A percentile compares a stretch with the other conserved stretches of the same genome.
Conservation (phyloP, 2,329 filamentous ascomycete species). For the Cytospora paraplurivora region DNA sequence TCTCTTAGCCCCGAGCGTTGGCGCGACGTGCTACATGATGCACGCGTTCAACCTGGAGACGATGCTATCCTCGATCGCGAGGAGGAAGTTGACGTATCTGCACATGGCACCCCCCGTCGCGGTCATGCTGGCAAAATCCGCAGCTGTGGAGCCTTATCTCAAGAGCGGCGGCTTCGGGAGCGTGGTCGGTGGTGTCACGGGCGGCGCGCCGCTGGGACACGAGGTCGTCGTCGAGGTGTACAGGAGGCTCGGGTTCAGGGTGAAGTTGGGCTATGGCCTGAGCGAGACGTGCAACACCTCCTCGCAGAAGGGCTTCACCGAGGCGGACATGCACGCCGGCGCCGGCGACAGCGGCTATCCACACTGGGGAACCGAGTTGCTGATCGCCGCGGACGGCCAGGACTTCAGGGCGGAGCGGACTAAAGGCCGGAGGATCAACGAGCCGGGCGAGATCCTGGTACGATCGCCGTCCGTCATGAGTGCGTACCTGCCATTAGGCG, state of each 20-base stretch:
- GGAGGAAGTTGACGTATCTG: conserved; percentile 65
- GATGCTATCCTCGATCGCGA: conserved; percentile 63
- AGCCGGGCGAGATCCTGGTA: conserved; percentile 67
- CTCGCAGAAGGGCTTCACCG: conserved; percentile 57
- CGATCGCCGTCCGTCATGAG: conserved; percentile 66
- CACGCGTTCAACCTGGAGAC: conserved; percentile 67
- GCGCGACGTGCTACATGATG: conserved; percentile 69
- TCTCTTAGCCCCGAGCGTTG: conserved; percentile 55
- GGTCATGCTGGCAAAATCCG: conserved; percentile 69
- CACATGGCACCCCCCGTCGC: conserved; percentile 71
- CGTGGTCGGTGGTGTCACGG: conserved; percentile 56
- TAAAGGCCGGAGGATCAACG: conserved; percentile 45
- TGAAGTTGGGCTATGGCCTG: conserved; percentile 71
- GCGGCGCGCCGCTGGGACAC: conserved; percentile 64
- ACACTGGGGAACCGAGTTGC: conserved; percentile 68
- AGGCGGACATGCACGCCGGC: conserved; percentile 47
- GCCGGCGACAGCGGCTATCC: conserved; percentile 65
- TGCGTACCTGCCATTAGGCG: conserved; percentile 66
- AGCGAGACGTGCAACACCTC: conserved; percentile 70
- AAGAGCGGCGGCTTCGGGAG: conserved; percentile 51
- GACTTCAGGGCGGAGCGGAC: conserved; percentile 38
- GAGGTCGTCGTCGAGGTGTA: conserved; percentile 62
- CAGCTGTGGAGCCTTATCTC: conserved; percentile 63
- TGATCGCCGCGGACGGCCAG: conserved; percentile 57
- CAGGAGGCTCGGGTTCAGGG: conserved; percentile 55